Conservation (phyloP, 225 moss, liverwort and hornwort genomes). For the Rhytidiadelphus loreus region DNA sequence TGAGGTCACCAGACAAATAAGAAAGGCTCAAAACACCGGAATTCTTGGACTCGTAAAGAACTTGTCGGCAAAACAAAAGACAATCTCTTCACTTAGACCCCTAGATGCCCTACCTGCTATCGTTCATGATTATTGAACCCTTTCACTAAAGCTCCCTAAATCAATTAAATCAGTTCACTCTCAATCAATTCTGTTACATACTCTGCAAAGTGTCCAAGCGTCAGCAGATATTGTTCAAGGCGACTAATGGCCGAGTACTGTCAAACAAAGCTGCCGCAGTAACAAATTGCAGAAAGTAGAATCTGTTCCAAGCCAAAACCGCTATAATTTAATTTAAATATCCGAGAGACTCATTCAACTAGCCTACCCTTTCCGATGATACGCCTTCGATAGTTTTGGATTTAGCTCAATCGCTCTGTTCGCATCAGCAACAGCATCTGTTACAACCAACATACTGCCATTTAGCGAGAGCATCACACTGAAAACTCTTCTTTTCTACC, state of each 20-base stretch:
- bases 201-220: background rate
- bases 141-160: background rate
- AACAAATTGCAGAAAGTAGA: background rate
- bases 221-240: background rate
- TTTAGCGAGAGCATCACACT: background rate
- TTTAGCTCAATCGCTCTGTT: conserved; percentile 69
- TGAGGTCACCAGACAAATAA: conserved; percentile 15
- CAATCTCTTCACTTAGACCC: background rate
- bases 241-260: background rate
- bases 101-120: background rate
- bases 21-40: background rate
- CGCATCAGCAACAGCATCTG: conserved; percentile 82
- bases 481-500: background rate
- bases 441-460: background rate
- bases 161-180: background rate
- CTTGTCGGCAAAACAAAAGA: background rate
- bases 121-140: background rate
- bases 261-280: background rate
- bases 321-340: background rate
- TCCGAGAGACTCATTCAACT: background rate
- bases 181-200: background rate
- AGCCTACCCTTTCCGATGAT: conserved; percentile 69
- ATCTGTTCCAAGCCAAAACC: background rate
- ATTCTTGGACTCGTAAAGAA: background rate
- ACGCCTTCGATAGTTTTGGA: conserved; percentile 59